Evolutionary conservation across 306 rosid species (phyloP), one percentile per base, ranked within the genome.

Genomic region (Castanospermum australe): DNA sequence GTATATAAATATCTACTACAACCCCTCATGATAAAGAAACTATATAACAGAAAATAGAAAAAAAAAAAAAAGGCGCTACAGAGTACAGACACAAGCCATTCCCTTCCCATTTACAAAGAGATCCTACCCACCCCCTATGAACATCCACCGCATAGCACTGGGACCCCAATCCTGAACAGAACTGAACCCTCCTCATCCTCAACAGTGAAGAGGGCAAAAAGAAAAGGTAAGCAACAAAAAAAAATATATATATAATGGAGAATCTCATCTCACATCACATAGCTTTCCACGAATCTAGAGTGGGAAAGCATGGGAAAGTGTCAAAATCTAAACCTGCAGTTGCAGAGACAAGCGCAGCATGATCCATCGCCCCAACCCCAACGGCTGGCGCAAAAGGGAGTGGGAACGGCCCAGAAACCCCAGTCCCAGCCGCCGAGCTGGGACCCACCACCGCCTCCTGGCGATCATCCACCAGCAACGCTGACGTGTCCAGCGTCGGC

Each of bases 401-500:
- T 11, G 83, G 80, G 17, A 79, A 88, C 12, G 87, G 35, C 15
- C 82, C 84, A 5, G 86, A 73, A 10, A 79, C 5, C 12, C 83
- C 86, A 65, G 24, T 66, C 56, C 83, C 48, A 2, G 41, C 36
- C 14, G 60, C 59, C 14, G 86, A 45, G 20, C 8, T 51, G 17
- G 75, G 73, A 0, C 81, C 91, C 42, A 66, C 79, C 24, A 24
- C 10, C 25, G 77, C 87, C 21, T 84, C 83, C 25, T 84, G 80
- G 21, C 84, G 88, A 10, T 82, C 90, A 48, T 91, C 93, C 1
- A 95, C 79, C 36, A 95, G 56, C 50, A 84, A 82, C 1, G 97
- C 95, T 0, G 99, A 95, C 21, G 99, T 95, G 67, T 95, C 99
- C 0, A 95, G 97, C 18, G 99, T 95, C 61, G 99, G 98, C 38